Evolutionary conservation across 2,329 filamentous ascomycete species (phyloP).

Genomic region (Cercospora sp.): DNA sequence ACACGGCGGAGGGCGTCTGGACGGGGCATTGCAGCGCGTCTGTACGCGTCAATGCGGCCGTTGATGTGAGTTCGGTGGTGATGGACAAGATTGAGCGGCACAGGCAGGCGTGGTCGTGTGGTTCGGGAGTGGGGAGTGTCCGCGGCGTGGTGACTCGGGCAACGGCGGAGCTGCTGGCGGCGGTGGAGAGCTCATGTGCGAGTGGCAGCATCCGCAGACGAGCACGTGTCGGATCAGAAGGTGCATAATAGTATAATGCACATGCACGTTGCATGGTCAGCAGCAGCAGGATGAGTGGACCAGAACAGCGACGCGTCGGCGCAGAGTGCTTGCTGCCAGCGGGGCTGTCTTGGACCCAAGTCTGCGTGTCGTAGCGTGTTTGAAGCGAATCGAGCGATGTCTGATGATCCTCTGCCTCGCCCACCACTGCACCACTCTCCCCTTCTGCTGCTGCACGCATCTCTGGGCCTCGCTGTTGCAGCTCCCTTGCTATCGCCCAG

Average conservation of each 20-base stretch:
- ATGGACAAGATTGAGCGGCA: neutral
- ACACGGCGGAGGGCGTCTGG: neutral
- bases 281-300: neutral
- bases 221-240: neutral
- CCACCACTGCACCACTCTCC: neutral
- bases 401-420: neutral
- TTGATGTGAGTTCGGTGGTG: neutral
- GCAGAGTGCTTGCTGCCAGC: neutral
- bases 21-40: neutral
- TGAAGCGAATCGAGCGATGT: neutral
- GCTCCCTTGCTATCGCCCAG: neutral
- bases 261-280: neutral
- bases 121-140: neutral
- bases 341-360: neutral
- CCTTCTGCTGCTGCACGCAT: neutral
- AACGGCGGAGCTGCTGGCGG: neutral
- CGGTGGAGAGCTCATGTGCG: neutral
- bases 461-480: neutral
- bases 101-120: neutral
- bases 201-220: neutral
- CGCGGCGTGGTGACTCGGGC: neutral
- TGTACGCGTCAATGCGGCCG: slow-evolving; percentile 4
- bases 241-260: neutral
- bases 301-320: neutral
- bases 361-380: slow-evolving; percentile 5